A percentile compares a stretch with the other conserved stretches of the same genome.
Conservation (phyloP, 2,329 filamentous ascomycete species). For the Conoideocrella luteorostrata region DNA sequence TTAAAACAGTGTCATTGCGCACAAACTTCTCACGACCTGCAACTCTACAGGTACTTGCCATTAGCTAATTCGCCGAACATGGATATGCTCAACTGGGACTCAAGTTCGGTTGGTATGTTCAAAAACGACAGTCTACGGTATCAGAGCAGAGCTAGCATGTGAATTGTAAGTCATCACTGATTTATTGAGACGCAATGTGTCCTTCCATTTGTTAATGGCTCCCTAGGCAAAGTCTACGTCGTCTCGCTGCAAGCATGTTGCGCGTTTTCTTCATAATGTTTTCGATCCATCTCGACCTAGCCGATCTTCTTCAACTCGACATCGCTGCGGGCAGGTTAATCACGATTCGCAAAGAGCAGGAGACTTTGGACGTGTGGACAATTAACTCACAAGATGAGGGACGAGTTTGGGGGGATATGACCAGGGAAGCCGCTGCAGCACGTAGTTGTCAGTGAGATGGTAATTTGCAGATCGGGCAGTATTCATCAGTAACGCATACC, state of each 20-base stretch:
- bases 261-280: not conserved
- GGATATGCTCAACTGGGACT: not conserved
- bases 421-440: constrained; percentile 66
- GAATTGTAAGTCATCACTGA: not conserved
- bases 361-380: not conserved
- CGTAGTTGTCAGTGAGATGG: not conserved
- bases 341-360: not conserved
- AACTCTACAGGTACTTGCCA: not conserved
- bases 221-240: not conserved
- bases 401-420: constrained; percentile 53
- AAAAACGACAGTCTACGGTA: not conserved
- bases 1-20: not conserved
- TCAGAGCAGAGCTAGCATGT: not conserved
- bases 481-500: constrained; percentile 41
- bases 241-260: not conserved
- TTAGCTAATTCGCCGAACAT: not conserved
- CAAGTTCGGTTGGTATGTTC: not conserved
- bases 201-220: constrained; percentile 1
- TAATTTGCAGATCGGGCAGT: not conserved
- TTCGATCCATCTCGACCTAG: not conserved
- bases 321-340: constrained; percentile 6
- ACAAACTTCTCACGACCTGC: not conserved
- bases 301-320: constrained; percentile 9
- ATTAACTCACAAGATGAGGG: constrained; percentile 8
- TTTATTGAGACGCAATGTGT: not conserved